phyloP scores from a whole-genome alignment of 129 eudicot species.

The Flaveria sonorensis region DNA sequence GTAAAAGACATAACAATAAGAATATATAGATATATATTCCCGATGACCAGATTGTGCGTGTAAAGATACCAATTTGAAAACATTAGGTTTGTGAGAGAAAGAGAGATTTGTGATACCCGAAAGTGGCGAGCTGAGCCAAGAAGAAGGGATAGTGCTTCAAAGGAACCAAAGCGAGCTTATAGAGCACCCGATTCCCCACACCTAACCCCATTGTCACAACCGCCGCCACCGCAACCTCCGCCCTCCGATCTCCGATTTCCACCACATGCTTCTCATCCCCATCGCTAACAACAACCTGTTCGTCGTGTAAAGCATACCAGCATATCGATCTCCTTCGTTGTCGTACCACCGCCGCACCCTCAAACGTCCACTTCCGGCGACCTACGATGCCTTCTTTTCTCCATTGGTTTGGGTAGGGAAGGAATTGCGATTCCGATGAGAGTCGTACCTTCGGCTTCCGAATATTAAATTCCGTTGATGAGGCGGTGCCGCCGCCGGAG shows the following conservation, averaged over 20 bases:
- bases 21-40: background rate
- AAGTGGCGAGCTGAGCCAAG: slow-evolving; percentile 93
- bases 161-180: slow-evolving; percentile 89
- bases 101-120: slow-evolving; percentile 56
- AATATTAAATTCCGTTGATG: slow-evolving; percentile 5
- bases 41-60: background rate
- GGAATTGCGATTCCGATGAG: slow-evolving; percentile 15
- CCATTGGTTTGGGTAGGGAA: slow-evolving; percentile 19
- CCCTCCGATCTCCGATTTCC: slow-evolving; percentile 14
- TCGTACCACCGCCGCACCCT: background rate
- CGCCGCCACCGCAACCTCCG: slow-evolving; percentile 67
- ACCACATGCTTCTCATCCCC: slow-evolving; percentile 12
- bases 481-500: slow-evolving; percentile 26
- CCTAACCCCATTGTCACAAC: slow-evolving; percentile 81
- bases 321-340: slow-evolving; percentile 1
- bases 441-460: background rate
- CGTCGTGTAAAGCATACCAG: slow-evolving; percentile 28
- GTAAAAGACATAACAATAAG: background rate
- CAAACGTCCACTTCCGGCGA: slow-evolving; percentile 11
- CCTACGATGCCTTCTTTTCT: background rate
- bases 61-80: slow-evolving; percentile 10
- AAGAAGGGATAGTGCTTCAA: slow-evolving; percentile 83
- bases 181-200: slow-evolving; percentile 86
- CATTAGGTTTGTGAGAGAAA: background rate
- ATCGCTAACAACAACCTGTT: slow-evolving; percentile 8